Percentiles rank a stretch among this genome's conserved stretches.
Conservation (phyloP, 148 eudicot genomes). For the Rhododendron kiyosumense region DNA sequence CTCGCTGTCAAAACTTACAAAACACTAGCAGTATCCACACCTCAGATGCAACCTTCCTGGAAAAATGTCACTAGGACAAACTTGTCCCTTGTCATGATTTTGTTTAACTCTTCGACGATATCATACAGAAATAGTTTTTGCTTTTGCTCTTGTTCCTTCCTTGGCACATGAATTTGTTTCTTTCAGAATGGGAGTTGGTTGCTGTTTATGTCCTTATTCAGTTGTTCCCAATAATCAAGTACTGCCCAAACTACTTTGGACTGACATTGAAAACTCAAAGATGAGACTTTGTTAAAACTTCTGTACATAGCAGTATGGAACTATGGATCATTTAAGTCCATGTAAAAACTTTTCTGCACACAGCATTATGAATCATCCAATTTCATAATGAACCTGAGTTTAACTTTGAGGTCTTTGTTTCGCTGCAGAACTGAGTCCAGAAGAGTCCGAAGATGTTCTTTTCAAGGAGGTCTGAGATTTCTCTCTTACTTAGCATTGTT, state of each 20-base stretch:
- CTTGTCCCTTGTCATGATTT: neutral
- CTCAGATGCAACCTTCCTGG: neutral
- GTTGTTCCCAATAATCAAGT: neutral
- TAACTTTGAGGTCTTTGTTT: slow-evolving; percentile 10
- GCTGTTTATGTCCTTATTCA: neutral
- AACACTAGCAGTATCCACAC: neutral
- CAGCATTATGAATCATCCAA: neutral
- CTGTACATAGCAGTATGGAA: neutral
- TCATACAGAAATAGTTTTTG: neutral
- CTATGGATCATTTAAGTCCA: neutral
- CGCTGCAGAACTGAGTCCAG: slow-evolving; percentile 74
- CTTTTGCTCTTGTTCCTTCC: neutral
- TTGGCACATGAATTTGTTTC: neutral
- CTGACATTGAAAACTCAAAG: neutral
- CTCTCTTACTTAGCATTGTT: neutral
- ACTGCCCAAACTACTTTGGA: neutral
- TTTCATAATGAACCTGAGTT: neutral
- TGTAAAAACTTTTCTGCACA: neutral
- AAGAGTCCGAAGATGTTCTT: slow-evolving; percentile 95
- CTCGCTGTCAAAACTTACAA: neutral
- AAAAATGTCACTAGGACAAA: neutral
- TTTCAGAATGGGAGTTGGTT: neutral
- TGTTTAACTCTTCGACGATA: neutral
- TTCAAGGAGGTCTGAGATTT: slow-evolving; percentile 73
- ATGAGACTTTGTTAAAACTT: neutral